These are phyloP conservation scores for Gloeostereum incarnatum DNA, from an alignment of 768 basidiomycete species.

Conservation along the genomic window DNA sequence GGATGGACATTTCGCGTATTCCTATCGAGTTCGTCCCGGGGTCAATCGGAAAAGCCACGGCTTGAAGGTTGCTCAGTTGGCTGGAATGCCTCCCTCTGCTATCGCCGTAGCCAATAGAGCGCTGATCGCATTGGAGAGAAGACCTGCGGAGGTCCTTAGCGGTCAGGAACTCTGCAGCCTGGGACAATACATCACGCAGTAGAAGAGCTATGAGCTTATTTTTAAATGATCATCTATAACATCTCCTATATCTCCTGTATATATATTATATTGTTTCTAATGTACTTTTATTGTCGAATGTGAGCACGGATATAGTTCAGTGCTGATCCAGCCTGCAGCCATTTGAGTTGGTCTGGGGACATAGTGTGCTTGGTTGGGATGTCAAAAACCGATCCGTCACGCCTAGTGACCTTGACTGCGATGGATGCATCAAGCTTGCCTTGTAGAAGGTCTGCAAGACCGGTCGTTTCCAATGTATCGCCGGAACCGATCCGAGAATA, in stretches of 20 bases:
- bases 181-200: conserved; percentile 17
- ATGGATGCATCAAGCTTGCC: conserved; percentile 36
- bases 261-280: conserved; percentile 6
- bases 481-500: conserved; percentile 78
- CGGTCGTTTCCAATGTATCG: conserved; percentile 75
- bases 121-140: conserved; percentile 27
- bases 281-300: conserved; percentile 17
- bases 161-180: conserved; percentile 20
- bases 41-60: conserved; percentile 90
- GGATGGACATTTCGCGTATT: conserved; percentile 77
- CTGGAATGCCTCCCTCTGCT: conserved; percentile 66
- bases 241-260: neutral
- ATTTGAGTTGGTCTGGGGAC: conserved; percentile 83
- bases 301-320: conserved; percentile 79
- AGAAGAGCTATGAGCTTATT: neutral
- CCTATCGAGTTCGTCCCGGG: conserved; percentile 71
- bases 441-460: conserved; percentile 61
- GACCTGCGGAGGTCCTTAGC: conserved; percentile 12
- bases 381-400: conserved; percentile 51
- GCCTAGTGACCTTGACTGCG: conserved; percentile 58
- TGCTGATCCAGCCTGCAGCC: conserved; percentile 84
- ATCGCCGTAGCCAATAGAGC: conserved; percentile 52
- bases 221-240: neutral
- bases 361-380: conserved; percentile 81
- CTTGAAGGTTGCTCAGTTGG: conserved; percentile 80